Percentiles rank a stretch among this genome's conserved stretches.
These are phyloP conservation scores for Rhizopogon vulgaris DNA, from an alignment of 768 basidiomycete genomes.

Conservation along the genomic window DNA sequence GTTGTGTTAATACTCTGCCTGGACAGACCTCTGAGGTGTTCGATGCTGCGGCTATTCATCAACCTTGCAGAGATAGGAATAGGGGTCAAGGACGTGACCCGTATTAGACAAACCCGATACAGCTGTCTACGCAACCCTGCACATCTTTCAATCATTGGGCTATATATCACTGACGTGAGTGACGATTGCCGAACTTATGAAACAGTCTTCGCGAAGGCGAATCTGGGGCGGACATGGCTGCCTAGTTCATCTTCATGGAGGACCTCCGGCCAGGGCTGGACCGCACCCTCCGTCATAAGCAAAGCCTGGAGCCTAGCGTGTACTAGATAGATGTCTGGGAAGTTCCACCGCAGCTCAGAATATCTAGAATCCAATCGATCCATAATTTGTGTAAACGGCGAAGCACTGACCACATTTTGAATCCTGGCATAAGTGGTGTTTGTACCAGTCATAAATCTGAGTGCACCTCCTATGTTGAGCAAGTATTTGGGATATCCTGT, in stretches of 20 bases:
- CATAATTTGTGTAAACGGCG: slow-evolving; percentile 31
- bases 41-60: slow-evolving; percentile 35
- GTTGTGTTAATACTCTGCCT: slow-evolving; percentile 38
- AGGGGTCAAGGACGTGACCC: slow-evolving; percentile 20
- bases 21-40: slow-evolving; percentile 35
- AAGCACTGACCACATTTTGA: slow-evolving; percentile 22
- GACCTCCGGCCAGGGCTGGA: slow-evolving; percentile 29
- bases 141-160: slow-evolving; percentile 21
- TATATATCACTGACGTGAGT: slow-evolving; percentile 33
- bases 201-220: slow-evolving; percentile 35
- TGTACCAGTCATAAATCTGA: slow-evolving; percentile 23
- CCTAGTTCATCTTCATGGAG: slow-evolving; percentile 36
- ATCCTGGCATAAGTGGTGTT: slow-evolving; percentile 31
- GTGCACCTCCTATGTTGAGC: slow-evolving; percentile 32
- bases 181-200: slow-evolving; percentile 8
- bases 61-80: slow-evolving; percentile 22
- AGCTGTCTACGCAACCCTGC: slow-evolving; percentile 13
- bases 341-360: slow-evolving; percentile 6
- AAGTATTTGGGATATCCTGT: slow-evolving; percentile 36
- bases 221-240: slow-evolving; percentile 31
- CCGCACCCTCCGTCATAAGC: slow-evolving; percentile 16
- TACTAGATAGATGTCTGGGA: slow-evolving; percentile 33
- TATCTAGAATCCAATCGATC: slow-evolving; percentile 7
- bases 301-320: slow-evolving; percentile 21
- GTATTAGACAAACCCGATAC: slow-evolving; percentile 24